These are phyloP conservation scores for Yamadazyma atmosphaerica DNA, from an alignment of 1,139 yeast genomes.

Conservation along the genomic window DNA sequence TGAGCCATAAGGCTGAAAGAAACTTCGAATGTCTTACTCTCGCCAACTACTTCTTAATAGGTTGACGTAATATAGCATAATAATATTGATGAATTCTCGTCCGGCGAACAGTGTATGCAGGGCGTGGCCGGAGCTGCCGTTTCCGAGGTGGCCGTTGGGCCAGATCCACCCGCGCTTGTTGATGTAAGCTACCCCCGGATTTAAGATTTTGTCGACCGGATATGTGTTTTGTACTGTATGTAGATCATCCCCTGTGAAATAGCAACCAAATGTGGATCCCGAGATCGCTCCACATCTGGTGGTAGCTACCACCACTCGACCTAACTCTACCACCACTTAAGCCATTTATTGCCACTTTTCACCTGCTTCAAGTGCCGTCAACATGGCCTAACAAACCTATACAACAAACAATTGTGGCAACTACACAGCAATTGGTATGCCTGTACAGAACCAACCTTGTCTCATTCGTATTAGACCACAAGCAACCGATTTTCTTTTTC, in stretches of 20 bases:
- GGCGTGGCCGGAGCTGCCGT: not conserved
- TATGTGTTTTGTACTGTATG: not conserved
- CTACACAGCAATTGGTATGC: not conserved
- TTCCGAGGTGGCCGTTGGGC: not conserved
- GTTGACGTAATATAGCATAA: not conserved
- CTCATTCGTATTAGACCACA: not conserved
- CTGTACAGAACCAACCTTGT: not conserved
- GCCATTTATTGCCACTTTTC: too few species aligned
- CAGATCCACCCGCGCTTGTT: not conserved
- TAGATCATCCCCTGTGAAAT: too few species aligned
- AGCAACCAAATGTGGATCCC: not conserved
- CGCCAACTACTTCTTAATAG: too few species aligned
- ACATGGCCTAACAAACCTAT: too few species aligned
- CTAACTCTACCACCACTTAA: too few species aligned
- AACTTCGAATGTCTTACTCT: too few species aligned
- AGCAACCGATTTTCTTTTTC: not conserved
- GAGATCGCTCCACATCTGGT: too few species aligned
- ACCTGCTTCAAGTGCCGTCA: too few species aligned
- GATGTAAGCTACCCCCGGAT: not conserved
- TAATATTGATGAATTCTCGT: not conserved
- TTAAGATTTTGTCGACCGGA: too few species aligned
- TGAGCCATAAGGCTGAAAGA: too few species aligned
- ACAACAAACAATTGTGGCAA: too few species aligned
- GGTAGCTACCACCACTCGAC: too few species aligned
- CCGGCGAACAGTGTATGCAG: not conserved